phyloP scores from a whole-genome alignment of 495 filamentous ascomycete genomes.

The Aspergillus funiculosus region DNA sequence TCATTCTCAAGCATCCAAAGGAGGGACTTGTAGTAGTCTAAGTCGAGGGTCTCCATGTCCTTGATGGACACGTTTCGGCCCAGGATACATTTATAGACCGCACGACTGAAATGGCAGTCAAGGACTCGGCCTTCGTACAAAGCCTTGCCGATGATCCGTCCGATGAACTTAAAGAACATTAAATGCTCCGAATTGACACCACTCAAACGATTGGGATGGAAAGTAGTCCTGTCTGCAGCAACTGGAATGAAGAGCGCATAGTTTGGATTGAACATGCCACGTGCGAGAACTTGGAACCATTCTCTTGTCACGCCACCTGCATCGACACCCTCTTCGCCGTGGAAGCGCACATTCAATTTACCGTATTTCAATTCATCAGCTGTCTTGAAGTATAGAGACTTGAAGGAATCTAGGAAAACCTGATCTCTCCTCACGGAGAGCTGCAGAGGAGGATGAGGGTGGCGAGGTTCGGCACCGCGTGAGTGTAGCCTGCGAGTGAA shows the following conservation, averaged over 20 bases:
- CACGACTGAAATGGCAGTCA: conserved; percentile 97
- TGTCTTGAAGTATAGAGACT: conserved; percentile 88
- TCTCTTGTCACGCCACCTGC: conserved; percentile 96
- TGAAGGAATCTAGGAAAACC: conserved; percentile 98
- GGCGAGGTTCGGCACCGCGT: conserved; percentile 58
- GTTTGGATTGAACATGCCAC: conserved; percentile 99
- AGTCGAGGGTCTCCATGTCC: conserved; percentile 98
- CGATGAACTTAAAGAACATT: conserved; percentile 99
- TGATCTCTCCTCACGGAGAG: conserved; percentile 86
- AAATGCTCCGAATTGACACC: conserved; percentile 92
- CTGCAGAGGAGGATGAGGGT: conserved; percentile 72
- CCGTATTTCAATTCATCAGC: conserved; percentile 97
- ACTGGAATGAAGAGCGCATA: conserved; percentile 96
- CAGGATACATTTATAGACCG: conserved; percentile 96
- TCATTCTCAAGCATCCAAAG: conserved; percentile 98
- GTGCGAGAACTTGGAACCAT: conserved; percentile 97
- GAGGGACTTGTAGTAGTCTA: conserved; percentile 98
- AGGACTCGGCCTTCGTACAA: conserved; percentile 93
- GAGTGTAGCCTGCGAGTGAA: conserved; percentile 90
- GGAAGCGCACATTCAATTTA: conserved; percentile 95
- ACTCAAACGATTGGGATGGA: conserved; percentile 94
- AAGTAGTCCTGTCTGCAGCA: conserved; percentile 95
- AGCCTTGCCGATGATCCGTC: conserved; percentile 96
- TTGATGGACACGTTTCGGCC: conserved; percentile 93
- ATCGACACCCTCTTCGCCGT: conserved; percentile 95